Evolutionary conservation across 2,329 filamentous ascomycete species (phyloP).

Genomic region (Colletotrichum plurivorum): DNA sequence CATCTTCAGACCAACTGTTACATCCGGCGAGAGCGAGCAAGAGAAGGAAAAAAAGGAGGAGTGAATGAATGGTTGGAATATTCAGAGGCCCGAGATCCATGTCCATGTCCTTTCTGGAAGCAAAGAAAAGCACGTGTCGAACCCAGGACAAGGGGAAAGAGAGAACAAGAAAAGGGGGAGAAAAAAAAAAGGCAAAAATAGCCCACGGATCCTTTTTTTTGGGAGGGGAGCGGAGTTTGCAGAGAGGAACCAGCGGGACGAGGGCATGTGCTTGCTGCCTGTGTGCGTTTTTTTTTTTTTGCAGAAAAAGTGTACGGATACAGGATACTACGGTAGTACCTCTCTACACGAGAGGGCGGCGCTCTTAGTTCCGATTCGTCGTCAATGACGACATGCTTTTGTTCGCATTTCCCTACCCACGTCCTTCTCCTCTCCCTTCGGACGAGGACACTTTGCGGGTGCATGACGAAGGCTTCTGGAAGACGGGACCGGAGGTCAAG

Average conservation of each 20-base stretch:
- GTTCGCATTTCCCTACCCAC: not conserved
- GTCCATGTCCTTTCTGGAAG: conserved; percentile 12
- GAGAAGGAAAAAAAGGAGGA: not conserved
- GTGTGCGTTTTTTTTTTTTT: no score
- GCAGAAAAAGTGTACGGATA: no score
- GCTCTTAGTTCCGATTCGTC: not conserved
- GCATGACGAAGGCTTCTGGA: conserved; percentile 34
- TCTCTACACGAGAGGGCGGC: not conserved
- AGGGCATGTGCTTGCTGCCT: no score
- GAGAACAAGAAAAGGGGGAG: no score
- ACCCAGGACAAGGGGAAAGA: not conserved
- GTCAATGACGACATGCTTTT: not conserved
- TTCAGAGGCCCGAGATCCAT: conserved; percentile 9
- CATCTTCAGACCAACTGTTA: conserved; percentile 4
- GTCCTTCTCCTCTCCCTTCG: not conserved
- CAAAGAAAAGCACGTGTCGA: conserved; percentile 7
- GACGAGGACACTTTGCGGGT: conserved; percentile 14
- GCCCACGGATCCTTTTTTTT: no score
- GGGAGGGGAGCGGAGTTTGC: not conserved
- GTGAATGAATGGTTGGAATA: not conserved
- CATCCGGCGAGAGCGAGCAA: not conserved
- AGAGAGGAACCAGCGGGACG: not conserved
- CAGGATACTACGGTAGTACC: not conserved
- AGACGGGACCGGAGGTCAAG: conserved; percentile 11
- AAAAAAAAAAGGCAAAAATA: not conserved